Conservation (phyloP, 306 rosid species). For the Crotalaria pallida region DNA sequence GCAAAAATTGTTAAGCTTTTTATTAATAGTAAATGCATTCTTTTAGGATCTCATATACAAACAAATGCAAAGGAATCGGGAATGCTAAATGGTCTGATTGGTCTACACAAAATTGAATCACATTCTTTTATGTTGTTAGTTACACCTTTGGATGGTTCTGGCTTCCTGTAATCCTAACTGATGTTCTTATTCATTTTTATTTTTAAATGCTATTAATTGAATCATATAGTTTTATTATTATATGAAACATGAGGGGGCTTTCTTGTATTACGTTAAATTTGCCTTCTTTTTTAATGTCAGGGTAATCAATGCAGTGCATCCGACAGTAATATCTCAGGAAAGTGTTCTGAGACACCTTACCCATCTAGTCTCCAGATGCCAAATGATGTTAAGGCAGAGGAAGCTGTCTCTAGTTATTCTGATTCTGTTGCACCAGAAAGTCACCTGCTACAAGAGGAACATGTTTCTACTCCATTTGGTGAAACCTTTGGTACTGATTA, state of each 20-base stretch:
- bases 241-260: not conserved
- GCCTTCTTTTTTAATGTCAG: slow-evolving; percentile 19
- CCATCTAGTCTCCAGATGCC: not conserved
- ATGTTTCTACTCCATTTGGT: slow-evolving; percentile 5
- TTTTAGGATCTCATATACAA: not conserved
- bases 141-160: slow-evolving; percentile 1
- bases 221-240: not conserved
- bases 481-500: slow-evolving; percentile 4
- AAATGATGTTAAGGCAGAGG: slow-evolving; percentile 22
- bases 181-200: not conserved
- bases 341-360: not conserved
- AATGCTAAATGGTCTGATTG: slow-evolving; percentile 11
- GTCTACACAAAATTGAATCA: not conserved
- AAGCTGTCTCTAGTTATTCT: slow-evolving; percentile 24
- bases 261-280: slow-evolving; percentile 4
- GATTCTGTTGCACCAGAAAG: slow-evolving; percentile 20
- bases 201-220: not conserved
- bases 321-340: slow-evolving; percentile 6
- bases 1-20: not conserved
- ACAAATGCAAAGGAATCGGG: not conserved
- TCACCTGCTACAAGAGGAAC: slow-evolving; percentile 20
- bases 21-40: slow-evolving; percentile 2
- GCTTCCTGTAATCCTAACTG: not conserved
- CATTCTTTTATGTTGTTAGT: not conserved
- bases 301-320: slow-evolving; percentile 7